phyloP scores from a whole-genome alignment of 129 eudicot species.

The Arctium minus region DNA sequence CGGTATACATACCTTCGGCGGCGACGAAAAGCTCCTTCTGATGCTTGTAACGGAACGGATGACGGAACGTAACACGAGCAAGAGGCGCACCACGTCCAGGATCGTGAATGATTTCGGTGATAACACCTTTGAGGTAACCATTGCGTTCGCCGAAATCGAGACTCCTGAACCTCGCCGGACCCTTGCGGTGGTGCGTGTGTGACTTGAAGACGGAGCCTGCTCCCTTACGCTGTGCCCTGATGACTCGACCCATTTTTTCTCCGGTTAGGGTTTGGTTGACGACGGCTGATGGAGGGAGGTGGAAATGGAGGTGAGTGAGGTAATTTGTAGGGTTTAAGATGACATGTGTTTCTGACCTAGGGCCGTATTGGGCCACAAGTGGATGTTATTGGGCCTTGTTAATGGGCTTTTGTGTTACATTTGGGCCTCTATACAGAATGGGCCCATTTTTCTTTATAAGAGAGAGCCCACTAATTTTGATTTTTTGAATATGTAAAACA shows the following conservation, averaged over 20 bases:
- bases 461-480: not conserved
- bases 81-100: constrained; percentile 92
- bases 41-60: constrained; percentile 85
- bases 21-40: constrained; percentile 87
- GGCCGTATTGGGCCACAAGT: not conserved
- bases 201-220: constrained; percentile 76
- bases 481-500: no score
- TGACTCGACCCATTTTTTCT: constrained; percentile 72
- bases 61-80: constrained; percentile 79
- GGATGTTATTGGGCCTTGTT: not conserved
- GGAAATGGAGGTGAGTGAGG: not conserved
- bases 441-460: not conserved
- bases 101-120: constrained; percentile 85
- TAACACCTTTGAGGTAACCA: constrained; percentile 83
- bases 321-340: not conserved
- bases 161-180: constrained; percentile 70
- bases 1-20: constrained; percentile 88
- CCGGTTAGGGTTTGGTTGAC: constrained; percentile 22
- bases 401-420: not conserved
- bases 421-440: not conserved
- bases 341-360: not conserved
- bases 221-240: constrained; percentile 92
- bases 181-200: constrained; percentile 95
- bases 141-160: constrained; percentile 92
- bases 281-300: constrained; percentile 1